Evolutionary conservation across 768 basidiomycete species (phyloP).

Genomic region (Terana coerulea): DNA sequence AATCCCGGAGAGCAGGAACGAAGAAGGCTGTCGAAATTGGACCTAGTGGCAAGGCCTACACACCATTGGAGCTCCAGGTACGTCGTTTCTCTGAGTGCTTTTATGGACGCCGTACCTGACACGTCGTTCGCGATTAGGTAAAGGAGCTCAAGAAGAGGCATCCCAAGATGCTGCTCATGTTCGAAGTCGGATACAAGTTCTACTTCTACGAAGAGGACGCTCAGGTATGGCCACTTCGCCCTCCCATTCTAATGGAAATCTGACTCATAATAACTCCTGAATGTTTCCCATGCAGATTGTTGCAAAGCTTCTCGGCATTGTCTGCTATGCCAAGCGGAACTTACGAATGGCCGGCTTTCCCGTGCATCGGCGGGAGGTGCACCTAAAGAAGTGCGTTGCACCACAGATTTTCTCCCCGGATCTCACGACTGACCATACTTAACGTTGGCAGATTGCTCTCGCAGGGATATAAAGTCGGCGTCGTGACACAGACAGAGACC

Average conservation of each 20-base stretch:
- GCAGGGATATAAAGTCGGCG: slow-evolving; percentile 77
- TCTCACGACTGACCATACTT: not conserved
- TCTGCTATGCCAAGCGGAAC: slow-evolving; percentile 67
- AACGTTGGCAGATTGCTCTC: slow-evolving; percentile 55
- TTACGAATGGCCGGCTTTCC: slow-evolving; percentile 77
- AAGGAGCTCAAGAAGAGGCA: slow-evolving; percentile 57
- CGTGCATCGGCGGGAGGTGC: slow-evolving; percentile 58
- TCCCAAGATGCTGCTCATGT: slow-evolving; percentile 64
- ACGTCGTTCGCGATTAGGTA: slow-evolving; percentile 10
- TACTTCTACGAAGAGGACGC: slow-evolving; percentile 85
- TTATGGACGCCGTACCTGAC: not conserved
- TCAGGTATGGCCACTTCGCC: slow-evolving; percentile 38
- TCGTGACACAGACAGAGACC: slow-evolving; percentile 81
- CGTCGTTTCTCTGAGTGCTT: slow-evolving; percentile 1
- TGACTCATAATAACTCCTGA: not conserved
- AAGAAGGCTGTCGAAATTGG: slow-evolving; percentile 49
- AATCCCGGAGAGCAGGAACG: slow-evolving; percentile 14
- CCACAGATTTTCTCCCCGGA: not conserved
- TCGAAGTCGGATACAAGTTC: slow-evolving; percentile 84
- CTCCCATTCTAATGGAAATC: not conserved
- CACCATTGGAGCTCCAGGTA: slow-evolving; percentile 74
- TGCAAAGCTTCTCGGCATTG: slow-evolving; percentile 74
- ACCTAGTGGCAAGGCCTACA: slow-evolving; percentile 67
- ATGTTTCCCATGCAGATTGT: slow-evolving; percentile 48
- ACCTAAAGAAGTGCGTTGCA: slow-evolving; percentile 64